Base-by-base conservation (phyloP, 2,329 filamentous ascomycete species). In the Gyromitra esculenta region DNA sequence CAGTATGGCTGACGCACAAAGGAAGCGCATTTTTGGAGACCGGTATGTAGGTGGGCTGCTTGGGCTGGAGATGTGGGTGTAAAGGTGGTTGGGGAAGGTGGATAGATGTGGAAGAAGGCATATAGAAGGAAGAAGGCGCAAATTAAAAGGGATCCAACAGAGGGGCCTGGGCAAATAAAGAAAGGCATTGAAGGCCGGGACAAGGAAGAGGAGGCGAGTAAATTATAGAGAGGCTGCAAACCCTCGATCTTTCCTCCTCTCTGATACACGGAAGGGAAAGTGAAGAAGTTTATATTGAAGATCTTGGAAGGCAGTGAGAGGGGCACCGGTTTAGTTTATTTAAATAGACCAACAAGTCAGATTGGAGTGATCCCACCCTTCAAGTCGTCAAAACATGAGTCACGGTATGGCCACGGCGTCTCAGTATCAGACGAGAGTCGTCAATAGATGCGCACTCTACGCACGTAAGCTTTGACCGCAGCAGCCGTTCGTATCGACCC, bases 1-100 rank as follows among this genome's bases (percentile, higher is more conserved):
- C 60, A 64, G 15, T 64, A 64, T n/a, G 60, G 60, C 18, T 43
- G 18, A 25, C 25, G 60, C 39, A n/a, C 18, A 50, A 64, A 25
- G n/a, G 39, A 43, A 50, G 1, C 6, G 39, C 60, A 64, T 15
- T 48, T 43, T 15, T 25, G 43, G 8, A 43, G 60, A 13, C 21
- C 60, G 25, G 60, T 13, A 11, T 64, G 60, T 25, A 64, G 21
- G 3, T n/a, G 37, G 25, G 60, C 9, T 11, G 15, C 2, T 31
- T 64, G 60, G 18, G 39, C 6, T 1, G 37, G 15, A 31, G 2
- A 31, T 6, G 37, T 13, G 9, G 21, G 60, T 9, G 25, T 25
- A 15, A n/a, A n/a, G 8, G n/a, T 35, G 5, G 21, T 11, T 15
- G 8, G 25, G 3, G 39, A 64, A 15, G 39, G n/a, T 8, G n/a